Percentiles rank a stretch among this genome's conserved stretches.
Evolutionary conservation across 495 filamentous ascomycete genomes (phyloP).

Genomic region (Annulohypoxylon bovei): DNA sequence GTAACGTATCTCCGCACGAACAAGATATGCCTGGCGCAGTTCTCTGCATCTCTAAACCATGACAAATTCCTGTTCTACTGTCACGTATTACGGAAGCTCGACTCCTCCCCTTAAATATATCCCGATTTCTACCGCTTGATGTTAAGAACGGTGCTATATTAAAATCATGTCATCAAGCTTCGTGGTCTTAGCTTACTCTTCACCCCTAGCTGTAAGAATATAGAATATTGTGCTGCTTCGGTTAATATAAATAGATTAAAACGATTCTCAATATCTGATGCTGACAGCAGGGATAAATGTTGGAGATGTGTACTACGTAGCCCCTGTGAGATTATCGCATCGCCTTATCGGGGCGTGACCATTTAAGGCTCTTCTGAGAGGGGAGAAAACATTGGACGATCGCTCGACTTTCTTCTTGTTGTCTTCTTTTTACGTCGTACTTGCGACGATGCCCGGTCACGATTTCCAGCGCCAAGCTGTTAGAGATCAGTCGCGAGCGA

Average conservation of each 20-base stretch:
- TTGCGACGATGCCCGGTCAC: conserved; percentile 5
- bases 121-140: too few relatives aligned
- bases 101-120: too few relatives aligned
- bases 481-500: conserved; percentile 16
- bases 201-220: too few relatives aligned
- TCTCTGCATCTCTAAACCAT: background rate
- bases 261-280: background rate
- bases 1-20: conserved; percentile 9
- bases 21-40: background rate
- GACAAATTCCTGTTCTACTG: too few relatives aligned
- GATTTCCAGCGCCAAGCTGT: conserved; percentile 30
- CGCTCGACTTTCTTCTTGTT: background rate
- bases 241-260: background rate
- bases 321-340: background rate
- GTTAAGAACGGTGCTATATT: too few relatives aligned
- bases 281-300: background rate
- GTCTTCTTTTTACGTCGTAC: background rate
- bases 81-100: too few relatives aligned
- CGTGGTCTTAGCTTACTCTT: too few relatives aligned
- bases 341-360: background rate
- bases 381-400: background rate
- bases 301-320: too few relatives aligned
- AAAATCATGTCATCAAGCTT: too few relatives aligned
- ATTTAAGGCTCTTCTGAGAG: background rate
- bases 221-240: too few relatives aligned